These are phyloP conservation scores for Trametes elegans DNA, from an alignment of 768 basidiomycete species.

Conservation along the genomic window DNA sequence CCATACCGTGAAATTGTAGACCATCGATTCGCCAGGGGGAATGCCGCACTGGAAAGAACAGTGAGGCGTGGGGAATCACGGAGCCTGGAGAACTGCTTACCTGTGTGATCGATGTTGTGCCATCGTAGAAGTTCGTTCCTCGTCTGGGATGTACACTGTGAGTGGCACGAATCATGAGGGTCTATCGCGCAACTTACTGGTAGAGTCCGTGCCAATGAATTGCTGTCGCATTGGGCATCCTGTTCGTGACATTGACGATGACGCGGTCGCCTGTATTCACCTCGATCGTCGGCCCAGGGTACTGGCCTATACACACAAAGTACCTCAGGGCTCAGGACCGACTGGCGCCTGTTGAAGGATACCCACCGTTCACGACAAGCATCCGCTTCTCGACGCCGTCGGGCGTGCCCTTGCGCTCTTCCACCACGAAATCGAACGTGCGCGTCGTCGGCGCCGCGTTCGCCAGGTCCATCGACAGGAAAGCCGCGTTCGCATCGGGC, in stretches of 20 bases:
- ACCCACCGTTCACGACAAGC: constrained; percentile 46
- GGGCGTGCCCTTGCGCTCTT: constrained; percentile 37
- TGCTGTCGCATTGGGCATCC: constrained; percentile 32
- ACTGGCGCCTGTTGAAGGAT: no score
- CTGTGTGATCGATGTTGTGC: constrained; percentile 41
- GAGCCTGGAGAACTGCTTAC: background rate
- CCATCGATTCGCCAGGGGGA: constrained; percentile 46
- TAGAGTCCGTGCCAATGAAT: constrained; percentile 37
- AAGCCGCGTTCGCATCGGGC: constrained; percentile 3
- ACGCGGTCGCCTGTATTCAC: constrained; percentile 37
- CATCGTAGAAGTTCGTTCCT: constrained; percentile 47
- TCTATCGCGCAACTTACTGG: background rate
- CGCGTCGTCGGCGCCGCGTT: constrained; percentile 30
- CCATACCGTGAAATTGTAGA: constrained; percentile 29
- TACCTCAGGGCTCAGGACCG: background rate
- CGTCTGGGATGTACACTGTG: constrained; percentile 23
- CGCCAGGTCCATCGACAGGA: constrained; percentile 4
- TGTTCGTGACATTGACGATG: constrained; percentile 36
- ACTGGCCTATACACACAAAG: constrained; percentile 25
- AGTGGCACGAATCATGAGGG: background rate
- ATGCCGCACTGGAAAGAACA: constrained; percentile 45
- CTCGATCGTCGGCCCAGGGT: constrained; percentile 39
- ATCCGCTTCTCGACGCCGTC: constrained; percentile 42
- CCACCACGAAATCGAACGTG: constrained; percentile 43
- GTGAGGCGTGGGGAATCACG: background rate